Percentiles rank a stretch among this genome's conserved stretches.
Conservation (phyloP, 805 yeast species). For the Kregervanrija fluxuum region DNA sequence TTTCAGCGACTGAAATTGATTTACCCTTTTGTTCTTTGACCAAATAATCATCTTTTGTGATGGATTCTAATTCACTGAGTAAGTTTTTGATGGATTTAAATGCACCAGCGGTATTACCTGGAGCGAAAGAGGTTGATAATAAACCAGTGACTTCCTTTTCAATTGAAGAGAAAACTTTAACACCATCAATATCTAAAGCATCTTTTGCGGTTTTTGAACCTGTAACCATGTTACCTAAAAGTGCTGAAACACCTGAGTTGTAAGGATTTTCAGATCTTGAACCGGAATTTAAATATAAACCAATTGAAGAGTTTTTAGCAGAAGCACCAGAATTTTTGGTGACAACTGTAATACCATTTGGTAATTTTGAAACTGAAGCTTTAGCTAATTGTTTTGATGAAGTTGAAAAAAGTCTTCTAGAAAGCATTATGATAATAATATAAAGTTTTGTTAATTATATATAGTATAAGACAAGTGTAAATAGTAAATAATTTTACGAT, state of each 20-base stretch:
- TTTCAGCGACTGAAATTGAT: constrained; percentile 42
- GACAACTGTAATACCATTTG: constrained; percentile 71
- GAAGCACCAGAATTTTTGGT: constrained; percentile 53
- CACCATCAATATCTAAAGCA: constrained; percentile 41
- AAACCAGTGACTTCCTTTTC: constrained; percentile 63
- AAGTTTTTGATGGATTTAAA: constrained; percentile 42
- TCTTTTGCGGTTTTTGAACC: constrained; percentile 27
- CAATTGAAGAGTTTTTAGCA: constrained; percentile 48
- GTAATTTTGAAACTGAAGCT: constrained; percentile 63
- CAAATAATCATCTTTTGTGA: constrained; percentile 34
- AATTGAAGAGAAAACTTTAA: constrained; percentile 44
- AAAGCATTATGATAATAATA: constrained; percentile 21
- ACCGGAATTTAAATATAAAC: constrained; percentile 71
- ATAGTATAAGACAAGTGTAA: no score
- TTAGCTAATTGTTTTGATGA: constrained; percentile 35
- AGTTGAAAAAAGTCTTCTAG: constrained; percentile 56
- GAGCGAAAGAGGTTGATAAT: constrained; percentile 51
- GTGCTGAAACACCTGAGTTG: constrained; percentile 74
- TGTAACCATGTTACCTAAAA: constrained; percentile 47
- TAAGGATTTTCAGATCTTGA: constrained; percentile 72
- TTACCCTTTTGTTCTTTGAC: constrained; percentile 32
- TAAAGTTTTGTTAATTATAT: no score
- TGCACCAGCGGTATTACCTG: constrained; percentile 46
- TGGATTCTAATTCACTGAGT: constrained; percentile 29
- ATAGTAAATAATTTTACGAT: no score